Evolutionary conservation across 169 alveolate species (phyloP).

Genomic region (Cryptosporidium xiaoi): DNA sequence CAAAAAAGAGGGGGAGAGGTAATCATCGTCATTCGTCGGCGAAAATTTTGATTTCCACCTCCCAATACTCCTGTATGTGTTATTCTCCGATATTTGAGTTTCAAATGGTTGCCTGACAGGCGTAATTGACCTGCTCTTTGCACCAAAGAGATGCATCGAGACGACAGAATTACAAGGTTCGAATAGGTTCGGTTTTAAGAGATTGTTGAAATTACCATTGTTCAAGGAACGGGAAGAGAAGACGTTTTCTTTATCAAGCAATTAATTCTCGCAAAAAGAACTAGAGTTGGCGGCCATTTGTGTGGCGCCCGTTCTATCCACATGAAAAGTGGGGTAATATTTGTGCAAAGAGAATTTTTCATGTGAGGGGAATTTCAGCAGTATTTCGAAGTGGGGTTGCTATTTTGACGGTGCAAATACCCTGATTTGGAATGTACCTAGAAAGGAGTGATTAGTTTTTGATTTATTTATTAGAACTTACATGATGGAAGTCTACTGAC

Average conservation of each 20-base stretch:
- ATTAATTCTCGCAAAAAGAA: conserved; percentile 1
- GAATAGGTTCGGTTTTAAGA: background rate
- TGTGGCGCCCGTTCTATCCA: conserved; percentile 42
- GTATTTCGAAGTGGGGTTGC: background rate
- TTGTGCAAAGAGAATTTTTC: conserved; percentile 1
- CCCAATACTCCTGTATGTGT: conserved; percentile 20
- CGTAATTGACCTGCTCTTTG: conserved; percentile 42
- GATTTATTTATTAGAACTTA: conserved; percentile 25
- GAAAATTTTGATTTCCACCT: conserved; percentile 50
- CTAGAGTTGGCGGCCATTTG: conserved; percentile 3
- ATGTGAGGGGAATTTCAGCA: background rate
- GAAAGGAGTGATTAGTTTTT: background rate
- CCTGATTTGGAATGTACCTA: conserved; percentile 69
- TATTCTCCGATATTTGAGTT: conserved; percentile 20
- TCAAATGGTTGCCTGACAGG: conserved; percentile 71
- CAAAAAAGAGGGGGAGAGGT: conserved; percentile 51
- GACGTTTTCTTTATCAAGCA: conserved; percentile 15
- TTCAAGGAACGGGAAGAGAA: background rate
- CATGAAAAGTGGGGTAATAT: conserved; percentile 50
- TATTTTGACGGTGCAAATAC: conserved; percentile 73
- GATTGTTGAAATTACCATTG: background rate
- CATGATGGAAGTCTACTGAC: conserved; percentile 76
- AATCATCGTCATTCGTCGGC: conserved; percentile 34
- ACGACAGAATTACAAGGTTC: conserved; percentile 1
- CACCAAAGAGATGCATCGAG: conserved; percentile 29